These are phyloP conservation scores for Mycena venus DNA, from an alignment of 768 basidiomycete genomes.

Conservation along the genomic window DNA sequence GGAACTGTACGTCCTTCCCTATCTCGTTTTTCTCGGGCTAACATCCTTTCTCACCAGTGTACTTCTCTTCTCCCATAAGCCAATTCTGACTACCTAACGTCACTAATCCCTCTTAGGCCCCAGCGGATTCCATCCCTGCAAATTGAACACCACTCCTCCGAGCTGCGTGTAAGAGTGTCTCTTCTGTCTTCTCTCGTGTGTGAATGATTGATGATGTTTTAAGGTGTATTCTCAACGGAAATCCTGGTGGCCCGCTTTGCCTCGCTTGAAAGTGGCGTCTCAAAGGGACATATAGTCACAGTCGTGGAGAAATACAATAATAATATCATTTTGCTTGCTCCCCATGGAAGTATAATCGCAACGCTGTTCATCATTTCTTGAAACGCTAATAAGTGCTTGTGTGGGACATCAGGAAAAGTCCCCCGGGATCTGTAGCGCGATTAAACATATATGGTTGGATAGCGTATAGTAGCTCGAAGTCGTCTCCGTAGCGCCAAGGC, in stretches of 20 bases:
- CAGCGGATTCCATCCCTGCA: not conserved
- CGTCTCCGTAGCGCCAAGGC: too few relatives aligned
- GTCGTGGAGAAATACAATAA: not conserved
- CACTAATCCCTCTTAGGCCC: slow-evolving; percentile 1
- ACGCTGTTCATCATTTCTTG: too few relatives aligned
- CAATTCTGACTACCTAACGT: not conserved
- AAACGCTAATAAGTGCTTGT: too few relatives aligned
- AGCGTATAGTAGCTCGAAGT: too few relatives aligned
- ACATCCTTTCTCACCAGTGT: slow-evolving; percentile 10
- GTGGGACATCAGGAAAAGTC: too few relatives aligned
- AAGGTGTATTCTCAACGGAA: slow-evolving; percentile 11
- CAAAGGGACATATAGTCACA: not conserved
- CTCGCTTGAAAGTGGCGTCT: slow-evolving; percentile 3
- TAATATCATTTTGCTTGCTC: not conserved
- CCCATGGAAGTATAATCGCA: not conserved
- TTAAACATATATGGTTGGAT: too few relatives aligned
- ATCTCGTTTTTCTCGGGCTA: not conserved
- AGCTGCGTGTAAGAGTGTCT: slow-evolving; percentile 13
- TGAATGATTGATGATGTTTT: not conserved
- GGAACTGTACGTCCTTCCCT: slow-evolving; percentile 15
- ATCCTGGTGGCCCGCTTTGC: slow-evolving; percentile 9
- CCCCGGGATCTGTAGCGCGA: too few relatives aligned
- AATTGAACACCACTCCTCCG: slow-evolving; percentile 10
- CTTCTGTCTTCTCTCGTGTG: not conserved
- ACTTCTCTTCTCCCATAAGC: not conserved